Evolutionary conservation across 768 basidiomycete genomes (phyloP).

Genomic region (Leccinum obscurum): DNA sequence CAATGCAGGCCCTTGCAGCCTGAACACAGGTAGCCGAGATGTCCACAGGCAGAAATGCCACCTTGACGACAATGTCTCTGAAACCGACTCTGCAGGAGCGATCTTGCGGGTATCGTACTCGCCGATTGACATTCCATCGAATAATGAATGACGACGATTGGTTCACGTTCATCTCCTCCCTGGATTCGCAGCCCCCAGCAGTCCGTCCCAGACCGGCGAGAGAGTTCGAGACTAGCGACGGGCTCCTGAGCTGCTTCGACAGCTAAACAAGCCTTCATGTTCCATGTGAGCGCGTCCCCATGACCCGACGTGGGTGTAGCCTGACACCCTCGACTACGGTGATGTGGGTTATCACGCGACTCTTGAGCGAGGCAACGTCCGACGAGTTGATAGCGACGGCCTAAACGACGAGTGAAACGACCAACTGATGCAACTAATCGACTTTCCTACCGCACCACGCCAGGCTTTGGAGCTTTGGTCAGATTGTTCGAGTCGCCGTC

Average conservation of each 20-base stretch:
- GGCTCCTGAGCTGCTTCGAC: constrained; percentile 12
- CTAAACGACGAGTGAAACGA: not conserved
- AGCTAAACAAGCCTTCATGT: not conserved
- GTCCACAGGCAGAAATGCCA: not conserved
- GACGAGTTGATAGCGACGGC: not conserved
- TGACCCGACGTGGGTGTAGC: not conserved
- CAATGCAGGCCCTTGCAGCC: not conserved
- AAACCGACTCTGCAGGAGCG: not conserved
- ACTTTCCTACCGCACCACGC: not conserved
- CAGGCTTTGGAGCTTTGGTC: not conserved
- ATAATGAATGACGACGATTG: not conserved
- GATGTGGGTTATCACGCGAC: constrained; percentile 6
- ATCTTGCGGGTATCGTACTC: not conserved
- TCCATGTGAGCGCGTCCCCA: constrained; percentile 7
- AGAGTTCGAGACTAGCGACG: constrained; percentile 9
- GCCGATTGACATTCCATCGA: constrained; percentile 17
- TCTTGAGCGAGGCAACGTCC: not conserved
- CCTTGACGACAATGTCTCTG: constrained; percentile 15
- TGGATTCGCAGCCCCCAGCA: constrained; percentile 3
- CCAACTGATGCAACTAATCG: not conserved
- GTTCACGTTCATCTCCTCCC: not conserved
- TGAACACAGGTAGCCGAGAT: not conserved
- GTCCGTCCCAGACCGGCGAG: constrained; percentile 3
- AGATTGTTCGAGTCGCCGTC: not conserved
- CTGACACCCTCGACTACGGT: constrained; percentile 9